phyloP scores from a whole-genome alignment of 2,329 filamentous ascomycete genomes.

The Ascochyta rabiei region DNA sequence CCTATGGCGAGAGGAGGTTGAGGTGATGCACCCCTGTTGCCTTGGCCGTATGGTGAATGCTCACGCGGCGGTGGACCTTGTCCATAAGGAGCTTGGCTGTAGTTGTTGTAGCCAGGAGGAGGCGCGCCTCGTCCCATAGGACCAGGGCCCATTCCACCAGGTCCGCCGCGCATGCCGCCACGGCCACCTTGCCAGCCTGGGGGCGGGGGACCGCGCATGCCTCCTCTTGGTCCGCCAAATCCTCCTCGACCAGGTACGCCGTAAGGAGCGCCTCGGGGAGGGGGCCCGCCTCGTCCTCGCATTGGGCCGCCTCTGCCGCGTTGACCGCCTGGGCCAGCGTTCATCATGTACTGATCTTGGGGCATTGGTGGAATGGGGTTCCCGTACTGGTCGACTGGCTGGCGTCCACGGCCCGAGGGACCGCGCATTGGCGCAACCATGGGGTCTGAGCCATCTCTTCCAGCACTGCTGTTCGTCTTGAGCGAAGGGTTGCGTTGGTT shows the following conservation, averaged over 20 bases:
- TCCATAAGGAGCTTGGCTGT: slow-evolving; percentile 34
- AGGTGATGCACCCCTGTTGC: slow-evolving; percentile 63
- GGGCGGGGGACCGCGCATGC: slow-evolving; percentile 49
- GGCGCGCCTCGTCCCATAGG: slow-evolving; percentile 50
- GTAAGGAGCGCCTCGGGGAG: slow-evolving; percentile 44
- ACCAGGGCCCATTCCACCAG: slow-evolving; percentile 41
- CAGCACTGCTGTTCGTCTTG: slow-evolving; percentile 57
- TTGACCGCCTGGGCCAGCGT: slow-evolving; percentile 46
- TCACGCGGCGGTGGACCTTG: slow-evolving; percentile 38
- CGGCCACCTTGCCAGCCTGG: slow-evolving; percentile 50
- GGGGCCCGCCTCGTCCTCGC: slow-evolving; percentile 48
- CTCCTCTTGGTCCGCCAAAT: slow-evolving; percentile 45
- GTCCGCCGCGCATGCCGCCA: slow-evolving; percentile 41
- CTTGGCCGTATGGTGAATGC: slow-evolving; percentile 40
- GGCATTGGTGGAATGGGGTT: slow-evolving; percentile 59
- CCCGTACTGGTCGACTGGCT: slow-evolving; percentile 67
- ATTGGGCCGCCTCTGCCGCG: slow-evolving; percentile 51
- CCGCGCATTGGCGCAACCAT: slow-evolving; percentile 43
- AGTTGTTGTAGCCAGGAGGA: slow-evolving; percentile 52
- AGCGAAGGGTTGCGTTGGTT: slow-evolving; percentile 69
- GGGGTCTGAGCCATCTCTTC: slow-evolving; percentile 49
- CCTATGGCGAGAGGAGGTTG: slow-evolving; percentile 56
- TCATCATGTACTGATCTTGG: slow-evolving; percentile 53
- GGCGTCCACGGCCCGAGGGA: slow-evolving; percentile 45
- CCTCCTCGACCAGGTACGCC: slow-evolving; percentile 45